These are phyloP conservation scores for Lyophyllum decastes DNA, from an alignment of 768 basidiomycete species.

Conservation along the genomic window DNA sequence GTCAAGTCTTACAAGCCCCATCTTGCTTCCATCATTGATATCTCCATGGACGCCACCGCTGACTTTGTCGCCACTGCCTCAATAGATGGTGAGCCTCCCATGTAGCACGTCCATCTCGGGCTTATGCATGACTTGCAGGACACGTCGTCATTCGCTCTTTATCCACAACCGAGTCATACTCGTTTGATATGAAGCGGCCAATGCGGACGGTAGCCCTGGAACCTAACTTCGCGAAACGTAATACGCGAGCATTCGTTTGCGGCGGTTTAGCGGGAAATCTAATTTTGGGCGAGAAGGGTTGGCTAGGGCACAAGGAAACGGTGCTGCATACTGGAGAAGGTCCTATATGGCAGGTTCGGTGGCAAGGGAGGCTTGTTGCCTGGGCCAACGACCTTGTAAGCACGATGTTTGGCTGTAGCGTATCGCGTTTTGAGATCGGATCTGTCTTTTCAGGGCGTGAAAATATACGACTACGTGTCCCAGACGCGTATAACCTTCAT, in stretches of 20 bases:
- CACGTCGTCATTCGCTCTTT: conserved; percentile 88
- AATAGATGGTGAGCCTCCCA: conserved; percentile 75
- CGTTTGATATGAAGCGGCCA: conserved; percentile 89
- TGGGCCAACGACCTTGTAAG: conserved; percentile 94
- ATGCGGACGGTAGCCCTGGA: conserved; percentile 90
- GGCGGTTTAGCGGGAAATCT: conserved; percentile 91
- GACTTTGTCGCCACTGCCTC: conserved; percentile 93
- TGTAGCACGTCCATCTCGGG: background rate
- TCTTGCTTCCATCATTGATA: conserved; percentile 81
- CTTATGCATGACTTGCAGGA: conserved; percentile 51
- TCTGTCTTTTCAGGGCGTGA: conserved; percentile 67
- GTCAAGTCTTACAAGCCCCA: conserved; percentile 93
- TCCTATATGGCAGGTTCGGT: conserved; percentile 90
- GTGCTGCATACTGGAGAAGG: conserved; percentile 84
- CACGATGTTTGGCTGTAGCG: conserved; percentile 4
- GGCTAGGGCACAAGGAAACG: conserved; percentile 94
- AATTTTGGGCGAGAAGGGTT: conserved; percentile 91
- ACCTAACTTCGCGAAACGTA: conserved; percentile 82
- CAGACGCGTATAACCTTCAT: conserved; percentile 83
- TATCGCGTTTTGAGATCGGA: background rate
- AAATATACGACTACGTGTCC: conserved; percentile 84
- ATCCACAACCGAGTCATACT: conserved; percentile 75
- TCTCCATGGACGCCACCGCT: conserved; percentile 78
- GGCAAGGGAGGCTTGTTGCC: conserved; percentile 85
- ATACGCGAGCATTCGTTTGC: conserved; percentile 79